Evolutionary conservation across 257 asterid species (phyloP).

Genomic region (Solanum arcanum): DNA sequence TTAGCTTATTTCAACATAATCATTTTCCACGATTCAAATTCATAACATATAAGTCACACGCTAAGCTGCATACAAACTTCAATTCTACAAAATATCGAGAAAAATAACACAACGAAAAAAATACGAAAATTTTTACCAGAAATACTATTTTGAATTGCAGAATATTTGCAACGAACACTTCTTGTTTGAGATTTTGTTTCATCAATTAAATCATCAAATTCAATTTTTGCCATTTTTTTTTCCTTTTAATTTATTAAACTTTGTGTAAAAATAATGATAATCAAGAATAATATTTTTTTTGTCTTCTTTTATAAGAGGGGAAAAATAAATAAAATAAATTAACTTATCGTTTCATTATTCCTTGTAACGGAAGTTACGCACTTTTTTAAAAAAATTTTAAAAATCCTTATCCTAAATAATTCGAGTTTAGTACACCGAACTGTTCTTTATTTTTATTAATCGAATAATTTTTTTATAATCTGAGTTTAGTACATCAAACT

Average conservation of each 20-base stretch:
- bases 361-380: neutral
- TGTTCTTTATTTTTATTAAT: neutral
- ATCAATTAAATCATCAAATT: neutral
- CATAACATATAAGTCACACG: neutral
- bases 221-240: neutral
- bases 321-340: neutral
- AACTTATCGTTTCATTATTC: neutral
- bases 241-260: neutral
- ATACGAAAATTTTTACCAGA: neutral
- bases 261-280: neutral
- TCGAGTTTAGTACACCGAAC: neutral
- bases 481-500: neutral
- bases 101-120: neutral
- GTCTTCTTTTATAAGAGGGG: neutral
- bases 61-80: neutral
- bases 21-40: neutral
- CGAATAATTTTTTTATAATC: too few species aligned
- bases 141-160: neutral
- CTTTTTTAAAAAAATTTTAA: neutral
- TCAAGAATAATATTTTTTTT: neutral
- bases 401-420: neutral
- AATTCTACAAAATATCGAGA: neutral
- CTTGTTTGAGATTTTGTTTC: neutral
- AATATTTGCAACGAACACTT: neutral
- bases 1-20: neutral